A percentile compares a stretch with the other conserved stretches of the same genome.
phyloP scores from a whole-genome alignment of 345 rosid species.

The Eucalyptus albens region DNA sequence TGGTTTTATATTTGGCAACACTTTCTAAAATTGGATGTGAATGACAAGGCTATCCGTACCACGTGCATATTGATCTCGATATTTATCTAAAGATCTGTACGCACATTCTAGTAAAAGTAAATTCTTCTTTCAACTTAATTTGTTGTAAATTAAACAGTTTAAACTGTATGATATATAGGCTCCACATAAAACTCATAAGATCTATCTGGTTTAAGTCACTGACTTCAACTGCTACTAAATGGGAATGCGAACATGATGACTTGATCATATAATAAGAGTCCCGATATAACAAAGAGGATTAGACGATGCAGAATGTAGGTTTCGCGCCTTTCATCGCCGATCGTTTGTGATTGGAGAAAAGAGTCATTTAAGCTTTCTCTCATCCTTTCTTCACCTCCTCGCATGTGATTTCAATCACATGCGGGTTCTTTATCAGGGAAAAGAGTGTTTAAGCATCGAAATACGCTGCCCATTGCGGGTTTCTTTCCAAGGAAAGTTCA shows the following conservation, averaged over 20 bases:
- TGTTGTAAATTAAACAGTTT: accelerated
- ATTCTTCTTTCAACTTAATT: not conserved
- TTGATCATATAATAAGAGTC: not conserved
- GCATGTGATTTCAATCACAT: not conserved
- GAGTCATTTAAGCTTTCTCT: not conserved
- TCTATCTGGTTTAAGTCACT: not conserved
- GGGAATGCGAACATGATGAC: not conserved
- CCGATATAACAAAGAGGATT: not conserved
- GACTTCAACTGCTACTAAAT: too few species aligned
- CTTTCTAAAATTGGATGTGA: not conserved
- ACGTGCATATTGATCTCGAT: not conserved
- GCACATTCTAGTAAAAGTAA: not conserved
- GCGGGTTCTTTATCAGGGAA: not conserved
- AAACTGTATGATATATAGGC: not conserved
- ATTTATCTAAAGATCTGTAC: not conserved
- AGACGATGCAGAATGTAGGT: not conserved
- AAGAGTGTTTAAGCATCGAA: not conserved
- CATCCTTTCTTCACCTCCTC: too few species aligned
- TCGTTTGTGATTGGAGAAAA: not conserved
- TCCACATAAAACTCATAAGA: not conserved
- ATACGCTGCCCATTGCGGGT: not conserved
- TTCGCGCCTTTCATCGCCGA: not conserved
- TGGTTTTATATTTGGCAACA: not conserved
- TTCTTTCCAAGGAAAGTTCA: not conserved
- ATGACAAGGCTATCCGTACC: not conserved